Evolutionary conservation across 176 grass and related monocot genomes (phyloP), one percentile per base, ranked within the genome.

Genomic region (Phoenix roebelenii): DNA sequence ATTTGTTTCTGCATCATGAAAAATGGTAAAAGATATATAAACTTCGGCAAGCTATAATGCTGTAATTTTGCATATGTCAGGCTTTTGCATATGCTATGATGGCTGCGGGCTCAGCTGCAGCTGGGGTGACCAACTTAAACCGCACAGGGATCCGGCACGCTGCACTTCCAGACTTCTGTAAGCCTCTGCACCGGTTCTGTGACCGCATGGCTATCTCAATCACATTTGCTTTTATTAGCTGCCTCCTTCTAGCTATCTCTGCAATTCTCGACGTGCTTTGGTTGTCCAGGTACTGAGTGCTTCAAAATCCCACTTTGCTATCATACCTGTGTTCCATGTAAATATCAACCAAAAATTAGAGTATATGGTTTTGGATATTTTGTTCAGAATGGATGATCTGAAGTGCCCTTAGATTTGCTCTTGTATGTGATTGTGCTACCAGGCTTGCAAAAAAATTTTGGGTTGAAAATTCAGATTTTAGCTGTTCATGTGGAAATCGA

Each of bases 1-100:
- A 14, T 44, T 14, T 44, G 35, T 12, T 44, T 44, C 35, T 44
- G 14, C 35, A 12, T 14, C 9, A 44, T 14, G 10, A 44, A 44
- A 39, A 12, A 44, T 44, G 35, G 35, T 14, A 44, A 44, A 44
- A 44, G 35, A 14, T 44, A 12, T 9, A 14, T 44, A 2, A 44
- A 9, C 7, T 44, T 14, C 5, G 2, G 10, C 35, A 44, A 44
- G 9, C 6, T 44, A 3, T 44, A 14, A 44, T 44, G 10, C 10
- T 9, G 1, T 9, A 12, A 2, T 52, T 44, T 10, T 32, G 28
- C 12, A 55, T 55, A 39, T 66, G 50, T 60, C 74, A 89, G 90
- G 76, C 72, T 18, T 89, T 95, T 69, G 77, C 90, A 4, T 83
- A 85, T 16, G 90, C 76, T 6, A 86, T 89, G 85, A 64, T 89